phyloP scores from a whole-genome alignment of 148 eudicot species.

The Arbutus unedo region DNA sequence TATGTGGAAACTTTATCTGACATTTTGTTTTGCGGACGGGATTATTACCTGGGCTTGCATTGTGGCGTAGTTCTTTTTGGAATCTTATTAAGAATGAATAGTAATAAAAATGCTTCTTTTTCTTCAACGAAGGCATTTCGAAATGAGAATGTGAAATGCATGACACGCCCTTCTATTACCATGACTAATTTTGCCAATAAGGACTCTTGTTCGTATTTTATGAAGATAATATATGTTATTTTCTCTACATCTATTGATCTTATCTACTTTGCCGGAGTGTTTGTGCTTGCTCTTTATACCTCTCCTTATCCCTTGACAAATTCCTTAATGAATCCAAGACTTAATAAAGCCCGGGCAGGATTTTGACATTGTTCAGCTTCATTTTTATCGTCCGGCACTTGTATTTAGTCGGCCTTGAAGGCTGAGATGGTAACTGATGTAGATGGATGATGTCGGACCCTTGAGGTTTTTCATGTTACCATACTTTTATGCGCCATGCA shows the following conservation, averaged over 20 bases:
- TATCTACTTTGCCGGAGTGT: too few species aligned
- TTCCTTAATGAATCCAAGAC: background rate
- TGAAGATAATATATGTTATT: background rate
- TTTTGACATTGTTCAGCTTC: background rate
- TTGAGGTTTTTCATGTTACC: background rate
- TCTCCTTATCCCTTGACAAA: background rate
- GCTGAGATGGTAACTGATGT: background rate
- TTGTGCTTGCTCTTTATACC: background rate
- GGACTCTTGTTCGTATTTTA: background rate
- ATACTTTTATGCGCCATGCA: background rate
- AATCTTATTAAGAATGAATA: too few species aligned
- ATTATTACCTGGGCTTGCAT: background rate
- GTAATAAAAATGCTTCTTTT: too few species aligned
- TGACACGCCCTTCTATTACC: too few species aligned
- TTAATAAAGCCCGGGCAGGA: background rate
- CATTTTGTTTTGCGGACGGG: background rate
- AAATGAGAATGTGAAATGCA: too few species aligned
- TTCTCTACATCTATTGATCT: too few species aligned
- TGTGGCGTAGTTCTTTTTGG: background rate
- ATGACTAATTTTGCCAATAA: background rate
- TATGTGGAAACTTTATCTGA: background rate
- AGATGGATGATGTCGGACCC: background rate
- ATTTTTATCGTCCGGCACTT: background rate
- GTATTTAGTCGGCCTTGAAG: background rate
- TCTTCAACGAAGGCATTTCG: too few species aligned